A percentile compares a stretch with the other conserved stretches of the same genome.
Conservation (phyloP, 2,329 filamentous ascomycete genomes). For the Bretziella fagacearum region DNA sequence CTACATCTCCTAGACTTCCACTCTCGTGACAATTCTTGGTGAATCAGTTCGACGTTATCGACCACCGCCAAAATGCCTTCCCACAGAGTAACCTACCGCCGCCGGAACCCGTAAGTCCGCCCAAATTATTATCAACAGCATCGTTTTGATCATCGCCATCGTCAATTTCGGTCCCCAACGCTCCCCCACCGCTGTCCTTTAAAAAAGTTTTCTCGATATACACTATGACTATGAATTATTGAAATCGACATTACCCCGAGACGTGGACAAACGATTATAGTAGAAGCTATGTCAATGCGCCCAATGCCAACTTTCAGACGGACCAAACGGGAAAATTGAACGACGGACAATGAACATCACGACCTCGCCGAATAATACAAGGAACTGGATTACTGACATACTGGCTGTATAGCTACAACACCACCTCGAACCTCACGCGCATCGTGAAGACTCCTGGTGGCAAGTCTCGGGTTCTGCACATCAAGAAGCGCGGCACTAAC, state of each 20-base stretch:
- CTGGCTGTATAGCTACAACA: slow-evolving; percentile 65
- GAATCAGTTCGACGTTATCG: slow-evolving; percentile 21
- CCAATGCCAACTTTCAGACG: no score
- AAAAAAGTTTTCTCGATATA: no score
- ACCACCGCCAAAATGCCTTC: slow-evolving; percentile 38
- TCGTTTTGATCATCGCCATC: not conserved
- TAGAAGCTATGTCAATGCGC: no score
- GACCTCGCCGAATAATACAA: no score
- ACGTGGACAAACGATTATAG: no score
- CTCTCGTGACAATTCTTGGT: slow-evolving; percentile 16
- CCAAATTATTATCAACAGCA: not conserved
- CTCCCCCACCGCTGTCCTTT: not conserved
- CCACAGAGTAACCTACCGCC: slow-evolving; percentile 51
- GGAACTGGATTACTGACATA: slow-evolving; percentile 4
- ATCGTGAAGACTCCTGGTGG: slow-evolving; percentile 94
- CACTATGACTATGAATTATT: no score
- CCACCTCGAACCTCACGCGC: slow-evolving; percentile 89
- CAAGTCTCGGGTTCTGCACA: slow-evolving; percentile 88
- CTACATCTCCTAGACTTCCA: slow-evolving; percentile 21
- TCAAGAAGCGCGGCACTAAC: slow-evolving; percentile 97
- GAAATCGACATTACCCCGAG: no score
- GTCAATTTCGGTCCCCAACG: not conserved
- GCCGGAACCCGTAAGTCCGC: slow-evolving; percentile 58
- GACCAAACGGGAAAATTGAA: no score
- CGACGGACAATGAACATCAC: no score